phyloP scores from a whole-genome alignment of 768 basidiomycete species.

The Russula compacta region DNA sequence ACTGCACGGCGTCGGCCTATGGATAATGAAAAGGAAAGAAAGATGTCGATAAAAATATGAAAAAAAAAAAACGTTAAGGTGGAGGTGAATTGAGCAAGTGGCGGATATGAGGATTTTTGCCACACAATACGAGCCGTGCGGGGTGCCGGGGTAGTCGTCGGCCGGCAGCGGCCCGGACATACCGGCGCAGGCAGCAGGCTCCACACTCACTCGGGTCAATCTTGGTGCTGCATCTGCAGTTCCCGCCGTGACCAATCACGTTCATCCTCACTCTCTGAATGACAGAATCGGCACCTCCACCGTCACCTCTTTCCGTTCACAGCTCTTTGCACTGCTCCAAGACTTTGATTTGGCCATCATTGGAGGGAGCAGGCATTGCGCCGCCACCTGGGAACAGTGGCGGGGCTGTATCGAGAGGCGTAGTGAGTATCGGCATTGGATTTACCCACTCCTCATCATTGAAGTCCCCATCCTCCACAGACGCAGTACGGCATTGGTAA shows the following conservation, averaged over 20 bases:
- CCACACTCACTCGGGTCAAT: too few species aligned
- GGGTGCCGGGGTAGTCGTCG: too few species aligned
- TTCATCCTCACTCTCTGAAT: conserved; percentile 1
- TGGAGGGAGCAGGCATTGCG: neutral
- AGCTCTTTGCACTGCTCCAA: conserved; percentile 28
- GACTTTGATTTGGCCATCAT: conserved; percentile 21
- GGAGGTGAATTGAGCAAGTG: too few species aligned
- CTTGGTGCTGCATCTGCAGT: conserved; percentile 62
- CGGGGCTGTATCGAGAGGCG: conserved; percentile 6
- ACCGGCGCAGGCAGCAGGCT: conserved; percentile 47
- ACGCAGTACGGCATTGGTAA: conserved; percentile 28
- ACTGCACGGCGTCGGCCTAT: too few species aligned
- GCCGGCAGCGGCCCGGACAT: neutral
- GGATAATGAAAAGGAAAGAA: too few species aligned
- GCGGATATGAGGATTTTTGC: too few species aligned
- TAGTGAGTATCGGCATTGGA: conserved; percentile 40
- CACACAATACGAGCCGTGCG: too few species aligned
- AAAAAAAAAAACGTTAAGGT: too few species aligned
- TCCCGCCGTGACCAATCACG: conserved; percentile 20
- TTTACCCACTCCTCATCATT: conserved; percentile 58
- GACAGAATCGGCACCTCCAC: conserved; percentile 14
- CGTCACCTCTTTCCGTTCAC: conserved; percentile 31
- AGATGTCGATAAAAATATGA: too few species aligned
- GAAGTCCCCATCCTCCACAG: conserved; percentile 32
- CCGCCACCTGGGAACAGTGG: neutral